Evolutionary conservation across 169 alveolate species (phyloP), one percentile per base, ranked within the genome.

Genomic region (Miamiensis avidus): DNA sequence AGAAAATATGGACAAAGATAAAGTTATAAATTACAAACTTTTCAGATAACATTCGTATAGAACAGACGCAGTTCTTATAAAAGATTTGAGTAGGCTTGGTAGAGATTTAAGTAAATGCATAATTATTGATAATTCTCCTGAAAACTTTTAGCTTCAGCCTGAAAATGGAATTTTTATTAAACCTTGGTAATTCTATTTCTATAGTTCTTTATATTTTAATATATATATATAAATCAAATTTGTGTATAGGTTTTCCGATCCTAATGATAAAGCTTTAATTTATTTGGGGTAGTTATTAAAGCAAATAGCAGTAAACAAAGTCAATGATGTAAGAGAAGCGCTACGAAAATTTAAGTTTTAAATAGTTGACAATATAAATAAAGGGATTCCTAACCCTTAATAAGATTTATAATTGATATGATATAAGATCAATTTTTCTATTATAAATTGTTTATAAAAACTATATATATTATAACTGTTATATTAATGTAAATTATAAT

Each of bases 91-190:
- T 27, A 89, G 92, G 69, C 49, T 93, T 26, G 97, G 97, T 73
- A 90, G 97, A 82, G 95, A 91, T 78, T 34, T 95, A 49, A 88
- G 87, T 64, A 90, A 84, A 85, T 88, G 89, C 27, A 95, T 95
- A 20, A 95, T 95, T 34, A 94, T 95, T 30, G 97, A 95, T 88
- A 95, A 95, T 90, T 93, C 93, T 32, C 94, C 95, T 32, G 97
- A 95, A 82, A 95, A 95, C 82, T 95, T 95, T 88, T 89, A 95
- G 85, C 88, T 93, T 29, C 84, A 95, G 78, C 97, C 97, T 27
- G 95, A 95, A 81, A 95, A 95, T 87, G 97, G 97, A n/a, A 91
- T 93, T 31, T 93, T 91, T 78, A 95, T 95, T 65, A 92, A 95
- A 89, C 87, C 94, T 85, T 95, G 97, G 97, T 91, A n/a, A n/a